A percentile compares a stretch with the other conserved stretches of the same genome.
Evolutionary conservation across 768 basidiomycete species (phyloP).

Genomic region (Glaciozyma antarctica): DNA sequence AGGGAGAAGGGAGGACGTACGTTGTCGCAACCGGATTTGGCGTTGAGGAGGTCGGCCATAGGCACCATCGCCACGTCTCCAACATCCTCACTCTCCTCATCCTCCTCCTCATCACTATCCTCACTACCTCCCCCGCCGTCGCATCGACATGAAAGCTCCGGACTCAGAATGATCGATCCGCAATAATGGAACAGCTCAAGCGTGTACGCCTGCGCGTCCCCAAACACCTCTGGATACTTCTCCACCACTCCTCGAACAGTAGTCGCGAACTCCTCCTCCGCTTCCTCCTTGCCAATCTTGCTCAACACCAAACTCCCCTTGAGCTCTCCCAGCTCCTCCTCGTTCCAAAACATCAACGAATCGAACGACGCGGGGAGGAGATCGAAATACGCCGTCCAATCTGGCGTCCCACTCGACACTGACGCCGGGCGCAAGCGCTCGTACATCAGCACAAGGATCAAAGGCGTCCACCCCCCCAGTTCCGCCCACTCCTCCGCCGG

Average conservation of each 20-base stretch:
- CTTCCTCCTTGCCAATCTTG: slow-evolving; percentile 76
- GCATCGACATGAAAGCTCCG: slow-evolving; percentile 75
- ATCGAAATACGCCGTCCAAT: slow-evolving; percentile 63
- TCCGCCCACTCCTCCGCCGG: slow-evolving; percentile 58
- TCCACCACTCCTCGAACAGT: slow-evolving; percentile 62
- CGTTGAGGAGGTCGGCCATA: slow-evolving; percentile 92
- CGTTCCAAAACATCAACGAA: slow-evolving; percentile 91
- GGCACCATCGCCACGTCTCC: slow-evolving; percentile 82
- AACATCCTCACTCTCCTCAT: slow-evolving; percentile 37
- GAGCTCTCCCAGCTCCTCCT: slow-evolving; percentile 62
- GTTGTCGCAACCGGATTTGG: slow-evolving; percentile 72
- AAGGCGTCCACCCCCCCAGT: slow-evolving; percentile 64
- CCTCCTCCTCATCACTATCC: slow-evolving; percentile 32
- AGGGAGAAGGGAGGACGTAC: slow-evolving; percentile 44
- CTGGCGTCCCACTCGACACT: slow-evolving; percentile 37
- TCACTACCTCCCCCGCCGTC: slow-evolving; percentile 37
- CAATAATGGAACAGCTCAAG: slow-evolving; percentile 71
- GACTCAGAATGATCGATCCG: slow-evolving; percentile 83
- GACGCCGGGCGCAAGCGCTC: slow-evolving; percentile 54
- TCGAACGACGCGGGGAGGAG: slow-evolving; percentile 64
- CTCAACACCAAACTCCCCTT: slow-evolving; percentile 78
- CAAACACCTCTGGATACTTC: slow-evolving; percentile 67
- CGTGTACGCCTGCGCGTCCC: slow-evolving; percentile 48
- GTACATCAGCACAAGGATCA: slow-evolving; percentile 96
- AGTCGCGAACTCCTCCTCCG: slow-evolving; percentile 59